Evolutionary conservation across 2,329 filamentous ascomycete species (phyloP).

Genomic region (Beauveria scarabaeidicola): DNA sequence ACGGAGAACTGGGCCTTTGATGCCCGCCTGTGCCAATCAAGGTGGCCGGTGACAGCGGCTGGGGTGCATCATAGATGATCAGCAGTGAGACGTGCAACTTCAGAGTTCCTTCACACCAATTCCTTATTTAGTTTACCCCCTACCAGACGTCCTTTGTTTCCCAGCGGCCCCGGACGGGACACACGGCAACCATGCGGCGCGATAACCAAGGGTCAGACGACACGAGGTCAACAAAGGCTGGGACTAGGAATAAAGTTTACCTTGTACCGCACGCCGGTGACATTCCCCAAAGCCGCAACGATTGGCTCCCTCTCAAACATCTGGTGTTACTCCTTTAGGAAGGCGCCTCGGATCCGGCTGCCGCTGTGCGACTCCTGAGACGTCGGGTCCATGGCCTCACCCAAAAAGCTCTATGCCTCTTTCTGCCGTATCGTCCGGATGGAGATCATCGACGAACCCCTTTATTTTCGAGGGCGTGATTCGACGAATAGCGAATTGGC

Average conservation of each 20-base stretch:
- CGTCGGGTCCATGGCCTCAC: neutral
- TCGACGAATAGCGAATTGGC: neutral
- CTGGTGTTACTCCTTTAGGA: neutral
- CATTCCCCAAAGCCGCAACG: slow-evolving; percentile 3
- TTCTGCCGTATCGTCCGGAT: neutral
- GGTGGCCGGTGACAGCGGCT: neutral
- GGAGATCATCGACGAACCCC: neutral
- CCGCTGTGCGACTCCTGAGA: neutral
- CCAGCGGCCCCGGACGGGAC: neutral
- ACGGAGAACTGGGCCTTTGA: neutral
- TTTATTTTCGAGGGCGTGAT: neutral
- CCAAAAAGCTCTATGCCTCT: neutral
- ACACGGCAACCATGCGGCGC: neutral
- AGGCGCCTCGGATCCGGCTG: neutral
- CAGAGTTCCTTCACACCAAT: neutral
- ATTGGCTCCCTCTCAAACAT: neutral
- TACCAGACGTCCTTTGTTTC: neutral
- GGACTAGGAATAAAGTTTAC: neutral
- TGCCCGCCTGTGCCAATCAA: neutral
- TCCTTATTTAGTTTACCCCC: neutral
- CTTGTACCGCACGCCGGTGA: neutral
- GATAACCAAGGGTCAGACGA: neutral
- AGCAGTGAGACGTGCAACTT: neutral
- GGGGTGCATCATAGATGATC: slow-evolving; percentile 2
- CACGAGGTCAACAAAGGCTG: neutral